Conservation (phyloP, 2,329 filamentous ascomycete species). For the Monosporascus sp. region DNA sequence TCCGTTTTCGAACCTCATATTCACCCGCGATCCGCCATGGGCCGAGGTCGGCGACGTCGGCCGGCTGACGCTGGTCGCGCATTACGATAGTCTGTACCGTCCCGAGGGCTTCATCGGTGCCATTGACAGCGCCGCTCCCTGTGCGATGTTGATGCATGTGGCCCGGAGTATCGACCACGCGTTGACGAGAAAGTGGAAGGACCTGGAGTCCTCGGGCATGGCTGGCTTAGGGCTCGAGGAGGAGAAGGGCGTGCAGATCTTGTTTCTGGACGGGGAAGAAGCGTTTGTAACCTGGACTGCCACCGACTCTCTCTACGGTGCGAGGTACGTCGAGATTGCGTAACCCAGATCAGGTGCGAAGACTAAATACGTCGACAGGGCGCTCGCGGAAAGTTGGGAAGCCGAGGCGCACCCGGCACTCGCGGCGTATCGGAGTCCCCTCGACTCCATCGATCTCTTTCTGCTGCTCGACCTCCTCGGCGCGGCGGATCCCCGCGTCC, state of each 20-base stretch:
- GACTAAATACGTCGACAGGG: conserved; percentile 27
- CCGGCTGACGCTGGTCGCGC: conserved; percentile 80
- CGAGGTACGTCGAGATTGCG: conserved; percentile 49
- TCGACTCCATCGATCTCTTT: conserved; percentile 81
- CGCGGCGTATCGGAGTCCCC: conserved; percentile 68
- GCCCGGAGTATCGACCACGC: conserved; percentile 75
- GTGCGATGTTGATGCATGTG: conserved; percentile 86
- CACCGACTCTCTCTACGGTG: conserved; percentile 81
- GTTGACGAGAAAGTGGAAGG: conserved; percentile 75
- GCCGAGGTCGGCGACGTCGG: conserved; percentile 67
- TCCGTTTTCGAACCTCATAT: conserved; percentile 82
- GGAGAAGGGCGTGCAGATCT: conserved; percentile 77
- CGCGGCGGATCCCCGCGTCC: conserved; percentile 59
- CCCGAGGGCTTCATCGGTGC: conserved; percentile 89
- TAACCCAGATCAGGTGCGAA: conserved; percentile 1
- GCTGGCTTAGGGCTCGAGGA: conserved; percentile 57
- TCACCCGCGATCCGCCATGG: conserved; percentile 85
- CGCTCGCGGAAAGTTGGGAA: conserved; percentile 82
- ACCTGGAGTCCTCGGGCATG: conserved; percentile 58
- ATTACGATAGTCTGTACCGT: conserved; percentile 81
- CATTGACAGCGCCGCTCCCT: conserved; percentile 88
- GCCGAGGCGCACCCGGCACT: conserved; percentile 59
- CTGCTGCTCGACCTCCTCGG: conserved; percentile 89
- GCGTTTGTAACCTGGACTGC: conserved; percentile 78
- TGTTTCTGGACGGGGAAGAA: conserved; percentile 92